Base-by-base conservation (phyloP, 83 land plant genomes). In the Diphasiastrum complanatum region DNA sequence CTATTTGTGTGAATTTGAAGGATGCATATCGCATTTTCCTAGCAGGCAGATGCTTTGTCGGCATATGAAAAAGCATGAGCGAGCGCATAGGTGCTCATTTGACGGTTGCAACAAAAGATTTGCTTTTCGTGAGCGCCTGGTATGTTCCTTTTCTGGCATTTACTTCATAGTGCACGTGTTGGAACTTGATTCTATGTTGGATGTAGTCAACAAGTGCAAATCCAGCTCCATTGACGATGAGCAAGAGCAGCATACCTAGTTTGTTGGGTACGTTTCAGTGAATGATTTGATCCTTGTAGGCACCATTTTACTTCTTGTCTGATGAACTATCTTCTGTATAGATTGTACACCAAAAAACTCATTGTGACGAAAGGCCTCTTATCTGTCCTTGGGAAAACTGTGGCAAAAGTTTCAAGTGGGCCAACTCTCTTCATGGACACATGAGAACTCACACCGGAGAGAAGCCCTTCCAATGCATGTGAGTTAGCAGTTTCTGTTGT, bases 391-490 rank as follows among this genome's bases (percentile, higher is more conserved):
- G 63, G 71, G 75, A 72, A 68, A 64, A 72, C 32, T 72, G 75
- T 50, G 75, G 75, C 22, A 72, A 72, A 46, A 72, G 53, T 26
- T 72, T 72, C 64, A 72, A 72, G 51, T 72, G 75, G 75, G 55
- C 64, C 20, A 66, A 72, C 52, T 72, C 75, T 28, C 64, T 72
- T 35, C 70, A 72, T 45, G 75, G 71, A 10, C 75, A 72, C 63
- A 56, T 57, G 64, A 58, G 75, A 8, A 72, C 75, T 19, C 75
- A 72, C 49, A 72, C 71, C 1, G 75, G 75, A 56, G 75, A 72
- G 72, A 72, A 72, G 55, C 71, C 71, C 37, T 72, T 72, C 32
- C 72, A 72, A 36, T 72, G 75, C 75, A 72, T 54, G 75, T 72
- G 49, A 66, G 14, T 47, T 47, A 47, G n/a, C 24, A 47, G 18